phyloP scores from a whole-genome alignment of 2,329 filamentous ascomycete genomes.

The Trichophyton schoenleinii region DNA sequence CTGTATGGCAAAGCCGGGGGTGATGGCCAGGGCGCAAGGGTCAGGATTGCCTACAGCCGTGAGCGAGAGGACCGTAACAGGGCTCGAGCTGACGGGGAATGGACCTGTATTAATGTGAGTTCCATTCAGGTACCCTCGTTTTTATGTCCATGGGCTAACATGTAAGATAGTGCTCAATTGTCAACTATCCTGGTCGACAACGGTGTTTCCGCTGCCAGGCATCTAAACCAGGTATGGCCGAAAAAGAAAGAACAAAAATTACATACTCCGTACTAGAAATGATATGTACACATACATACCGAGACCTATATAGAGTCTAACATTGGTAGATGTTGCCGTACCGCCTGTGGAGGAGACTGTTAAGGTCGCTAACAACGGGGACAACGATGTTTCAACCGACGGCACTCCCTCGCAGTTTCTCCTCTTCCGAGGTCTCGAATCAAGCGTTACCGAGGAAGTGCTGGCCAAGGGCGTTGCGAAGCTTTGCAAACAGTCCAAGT shows the following conservation, averaged over 20 bases:
- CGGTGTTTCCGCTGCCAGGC: constrained; percentile 49
- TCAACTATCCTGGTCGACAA: constrained; percentile 45
- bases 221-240: constrained; percentile 35
- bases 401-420: constrained; percentile 61
- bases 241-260: too few species aligned
- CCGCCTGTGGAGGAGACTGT: constrained; percentile 23
- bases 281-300: background rate
- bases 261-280: too few species aligned
- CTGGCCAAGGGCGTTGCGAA: constrained; percentile 62
- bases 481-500: constrained; percentile 46
- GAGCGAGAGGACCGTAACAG: constrained; percentile 41
- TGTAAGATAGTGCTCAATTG: constrained; percentile 37
- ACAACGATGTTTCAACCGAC: constrained; percentile 43
- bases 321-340: background rate
- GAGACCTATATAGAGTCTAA: background rate
- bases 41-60: constrained; percentile 42
- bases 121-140: background rate
- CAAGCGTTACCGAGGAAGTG: constrained; percentile 58
- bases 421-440: constrained; percentile 58
- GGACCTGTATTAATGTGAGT: constrained; percentile 43
- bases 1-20: constrained; percentile 34
- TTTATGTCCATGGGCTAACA: background rate
- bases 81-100: constrained; percentile 41
- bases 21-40: constrained; percentile 30
- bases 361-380: constrained; percentile 39